These are phyloP conservation scores for Sugiyamaella castrensis DNA, from an alignment of 1,139 yeast genomes.

Conservation along the genomic window DNA sequence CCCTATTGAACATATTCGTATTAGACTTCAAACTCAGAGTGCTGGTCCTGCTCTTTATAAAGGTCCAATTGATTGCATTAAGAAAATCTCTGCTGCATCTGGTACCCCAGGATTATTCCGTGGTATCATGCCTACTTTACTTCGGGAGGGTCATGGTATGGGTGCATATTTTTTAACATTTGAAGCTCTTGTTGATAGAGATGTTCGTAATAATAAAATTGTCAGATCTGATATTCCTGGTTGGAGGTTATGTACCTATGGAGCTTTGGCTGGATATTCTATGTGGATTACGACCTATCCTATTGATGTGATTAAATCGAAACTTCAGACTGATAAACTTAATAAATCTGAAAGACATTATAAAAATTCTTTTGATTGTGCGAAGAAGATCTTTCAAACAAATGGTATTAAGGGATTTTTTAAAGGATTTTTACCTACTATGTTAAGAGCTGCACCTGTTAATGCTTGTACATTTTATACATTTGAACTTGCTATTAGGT, in stretches of 20 bases:
- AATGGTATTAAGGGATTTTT: constrained; percentile 75
- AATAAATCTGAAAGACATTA: constrained; percentile 46
- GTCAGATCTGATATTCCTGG: constrained; percentile 72
- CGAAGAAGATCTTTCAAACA: constrained; percentile 49
- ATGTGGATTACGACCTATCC: constrained; percentile 85
- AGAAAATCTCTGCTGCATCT: constrained; percentile 56
- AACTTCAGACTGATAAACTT: constrained; percentile 77
- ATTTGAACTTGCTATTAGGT: constrained; percentile 70
- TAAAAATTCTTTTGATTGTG: constrained; percentile 53
- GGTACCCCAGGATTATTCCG: constrained; percentile 60
- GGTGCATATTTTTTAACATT: constrained; percentile 87
- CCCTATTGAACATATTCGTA: constrained; percentile 92
- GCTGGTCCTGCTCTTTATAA: constrained; percentile 46
- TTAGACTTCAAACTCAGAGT: constrained; percentile 82
- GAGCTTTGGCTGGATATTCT: constrained; percentile 83
- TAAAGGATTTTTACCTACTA: constrained; percentile 85
- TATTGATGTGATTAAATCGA: constrained; percentile 79
- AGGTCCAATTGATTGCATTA: constrained; percentile 81
- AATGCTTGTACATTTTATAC: constrained; percentile 95
- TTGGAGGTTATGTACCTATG: constrained; percentile 75
- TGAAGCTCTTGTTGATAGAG: constrained; percentile 75
- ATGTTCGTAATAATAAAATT: constrained; percentile 46
- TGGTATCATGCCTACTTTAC: constrained; percentile 74
- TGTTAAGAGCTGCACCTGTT: constrained; percentile 94
- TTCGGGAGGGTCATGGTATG: constrained; percentile 83